A percentile compares a stretch with the other conserved stretches of the same genome.
These are phyloP conservation scores for Erysimum cheiri DNA, from an alignment of 441 rosid genomes.

Conservation along the genomic window DNA sequence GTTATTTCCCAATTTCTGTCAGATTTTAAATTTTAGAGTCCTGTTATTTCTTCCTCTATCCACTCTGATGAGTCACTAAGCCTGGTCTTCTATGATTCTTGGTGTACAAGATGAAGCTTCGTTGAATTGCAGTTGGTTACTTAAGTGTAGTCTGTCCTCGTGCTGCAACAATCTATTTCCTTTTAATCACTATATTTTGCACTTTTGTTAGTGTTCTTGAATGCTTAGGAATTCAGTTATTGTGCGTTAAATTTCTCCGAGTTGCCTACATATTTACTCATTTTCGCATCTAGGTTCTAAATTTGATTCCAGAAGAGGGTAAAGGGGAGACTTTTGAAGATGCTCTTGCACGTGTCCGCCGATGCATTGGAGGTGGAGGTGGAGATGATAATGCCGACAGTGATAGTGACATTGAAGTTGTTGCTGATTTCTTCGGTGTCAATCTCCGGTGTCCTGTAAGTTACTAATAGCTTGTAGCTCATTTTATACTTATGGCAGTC, in stretches of 20 bases:
- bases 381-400: slow-evolving; percentile 83
- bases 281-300: slow-evolving; percentile 65
- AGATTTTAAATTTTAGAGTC: background rate
- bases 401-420: slow-evolving; percentile 98
- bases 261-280: slow-evolving; percentile 21
- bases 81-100: slow-evolving; percentile 12
- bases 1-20: slow-evolving; percentile 8
- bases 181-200: background rate
- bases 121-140: slow-evolving; percentile 6
- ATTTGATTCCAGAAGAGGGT: slow-evolving; percentile 81
- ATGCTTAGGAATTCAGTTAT: slow-evolving; percentile 11
- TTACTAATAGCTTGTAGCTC: slow-evolving; percentile 34
- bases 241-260: slow-evolving; percentile 19
- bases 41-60: slow-evolving; percentile 1
- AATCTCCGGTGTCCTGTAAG: slow-evolving; percentile 98
- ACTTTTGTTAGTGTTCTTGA: slow-evolving; percentile 12
- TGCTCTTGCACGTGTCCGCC: slow-evolving; percentile 89
- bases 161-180: slow-evolving; percentile 23
- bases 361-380: slow-evolving; percentile 91
- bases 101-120: slow-evolving; percentile 14
- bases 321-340: slow-evolving; percentile 89
- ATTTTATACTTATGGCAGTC: slow-evolving; percentile 14
- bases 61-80: background rate
- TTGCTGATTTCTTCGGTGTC: slow-evolving; percentile 82
- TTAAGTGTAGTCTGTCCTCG: slow-evolving; percentile 5